Base-by-base conservation (phyloP, 177 flowering plant species). In the Tripterygium wilfordii region DNA sequence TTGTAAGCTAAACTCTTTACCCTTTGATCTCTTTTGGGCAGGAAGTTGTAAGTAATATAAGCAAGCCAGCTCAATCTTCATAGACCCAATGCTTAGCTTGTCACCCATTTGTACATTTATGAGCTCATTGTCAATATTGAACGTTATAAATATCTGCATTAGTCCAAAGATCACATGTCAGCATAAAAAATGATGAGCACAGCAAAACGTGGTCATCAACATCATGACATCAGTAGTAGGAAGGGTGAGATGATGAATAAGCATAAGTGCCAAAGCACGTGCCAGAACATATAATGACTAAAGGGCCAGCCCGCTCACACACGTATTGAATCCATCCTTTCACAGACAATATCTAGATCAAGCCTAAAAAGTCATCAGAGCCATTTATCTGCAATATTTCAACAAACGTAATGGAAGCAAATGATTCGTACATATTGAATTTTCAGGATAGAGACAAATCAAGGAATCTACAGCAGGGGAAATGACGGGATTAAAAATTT, bases 51-150 rank as follows among this genome's bases (percentile, higher is more conserved):
- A 51, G 62, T 71, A 94, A 60, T 84, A 87, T 17, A 72, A 58
- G 63, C 99, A 90, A 29, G 99, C 88, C 25, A 78, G 62, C 55
- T 82, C 82, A 51, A 67, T 83, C 69, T 79, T 85, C 65, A 87
- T n/a, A 52, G 60, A 58, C 45, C 76, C 86, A 22, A 70, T 69
- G 61, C 53, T 53, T 20, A 68, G 58, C 54, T 51, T 56, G 62
- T 64, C 74, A 59, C 39, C 52, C 43, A 50, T 60, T 33, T 76
- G 75, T 21, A 81, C 40, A 23, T 48, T 56, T 54, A 89, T 61
- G 48, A 65, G 36, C 14, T 61, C 67, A 30, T 76, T 68, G 14
- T 71, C 96, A 67, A 94, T 59, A 65, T 75, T 82, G 63, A 78
- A 67, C 19, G 62, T 22, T 20, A 94, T 44, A 51, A 24, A 44